A percentile compares a stretch with the other conserved stretches of the same genome.
phyloP scores from a whole-genome alignment of 208 protist genomes.

The Novymonas esmeraldas region DNA sequence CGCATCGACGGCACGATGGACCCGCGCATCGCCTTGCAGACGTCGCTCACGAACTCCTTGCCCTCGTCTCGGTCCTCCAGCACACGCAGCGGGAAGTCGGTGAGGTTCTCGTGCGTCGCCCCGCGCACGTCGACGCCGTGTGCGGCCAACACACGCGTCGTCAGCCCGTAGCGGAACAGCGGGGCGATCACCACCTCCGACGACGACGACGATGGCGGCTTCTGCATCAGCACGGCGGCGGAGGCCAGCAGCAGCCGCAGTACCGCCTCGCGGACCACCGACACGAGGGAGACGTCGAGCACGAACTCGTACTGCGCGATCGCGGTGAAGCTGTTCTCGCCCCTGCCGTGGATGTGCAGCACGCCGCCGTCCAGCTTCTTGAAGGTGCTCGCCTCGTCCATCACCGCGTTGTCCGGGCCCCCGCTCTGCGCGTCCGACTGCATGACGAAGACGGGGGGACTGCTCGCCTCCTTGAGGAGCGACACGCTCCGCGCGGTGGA shows the following conservation, averaged over 20 bases:
- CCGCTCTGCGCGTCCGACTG: constrained; percentile 28
- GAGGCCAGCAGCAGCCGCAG: constrained; percentile 50
- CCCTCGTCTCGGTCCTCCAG: constrained; percentile 63
- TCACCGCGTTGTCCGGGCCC: constrained; percentile 37
- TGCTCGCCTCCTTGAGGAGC: constrained; percentile 55
- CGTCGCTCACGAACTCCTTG: constrained; percentile 64
- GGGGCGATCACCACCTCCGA: constrained; percentile 48
- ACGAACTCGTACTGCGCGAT: constrained; percentile 71
- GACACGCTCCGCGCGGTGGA: constrained; percentile 53
- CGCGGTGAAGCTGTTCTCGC: constrained; percentile 73
- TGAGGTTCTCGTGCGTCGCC: constrained; percentile 18
- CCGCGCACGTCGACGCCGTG: constrained; percentile 61
- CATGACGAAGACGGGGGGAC: constrained; percentile 45
- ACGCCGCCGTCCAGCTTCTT: constrained; percentile 57
- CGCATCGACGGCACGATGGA: constrained; percentile 79
- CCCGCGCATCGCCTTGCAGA: constrained; percentile 71
- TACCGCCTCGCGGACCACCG: constrained; percentile 56
- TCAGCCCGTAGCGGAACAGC: constrained; percentile 75
- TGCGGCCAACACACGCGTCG: constrained; percentile 37
- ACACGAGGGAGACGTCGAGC: constrained; percentile 43
- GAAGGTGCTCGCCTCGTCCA: constrained; percentile 52
- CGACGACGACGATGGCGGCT: constrained; percentile 16
- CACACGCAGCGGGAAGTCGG: constrained; percentile 54
- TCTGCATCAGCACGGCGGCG: constrained; percentile 43
- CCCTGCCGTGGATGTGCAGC: constrained; percentile 68